A percentile compares a stretch with the other conserved stretches of the same genome.
These are phyloP conservation scores for Tanozyma kutaoensis DNA, from an alignment of 805 yeast genomes.

Conservation along the genomic window DNA sequence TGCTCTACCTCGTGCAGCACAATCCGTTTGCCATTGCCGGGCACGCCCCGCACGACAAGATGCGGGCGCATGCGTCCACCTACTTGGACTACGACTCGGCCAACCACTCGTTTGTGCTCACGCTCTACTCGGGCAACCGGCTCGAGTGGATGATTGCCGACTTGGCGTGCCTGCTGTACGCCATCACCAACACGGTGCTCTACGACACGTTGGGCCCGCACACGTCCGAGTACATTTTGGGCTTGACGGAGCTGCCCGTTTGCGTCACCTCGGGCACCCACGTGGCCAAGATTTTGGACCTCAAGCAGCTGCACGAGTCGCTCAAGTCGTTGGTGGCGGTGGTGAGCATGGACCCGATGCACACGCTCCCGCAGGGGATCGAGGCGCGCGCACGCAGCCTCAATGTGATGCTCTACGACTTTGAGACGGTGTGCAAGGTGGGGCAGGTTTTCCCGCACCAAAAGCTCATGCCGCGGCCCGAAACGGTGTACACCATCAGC, in stretches of 20 bases:
- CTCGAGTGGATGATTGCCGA: slow-evolving; percentile 25
- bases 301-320: slow-evolving; percentile 18
- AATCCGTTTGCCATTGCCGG: slow-evolving; percentile 8
- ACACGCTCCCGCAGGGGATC: slow-evolving; percentile 7
- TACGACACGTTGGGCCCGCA: slow-evolving; percentile 27
- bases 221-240: slow-evolving; percentile 19
- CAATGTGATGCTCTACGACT: too few species aligned
- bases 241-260: slow-evolving; percentile 12
- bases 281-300: slow-evolving; percentile 30
- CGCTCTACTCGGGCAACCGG: slow-evolving; percentile 21
- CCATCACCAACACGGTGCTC: slow-evolving; percentile 24
- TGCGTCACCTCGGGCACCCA: slow-evolving; percentile 33
- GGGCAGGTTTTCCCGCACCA: slow-evolving; percentile 8
- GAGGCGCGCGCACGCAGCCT: slow-evolving; percentile 8
- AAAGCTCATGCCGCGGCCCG: slow-evolving; percentile 4
- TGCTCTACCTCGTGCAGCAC: slow-evolving; percentile 13
- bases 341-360: slow-evolving; percentile 40
- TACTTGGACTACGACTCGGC: slow-evolving; percentile 6
- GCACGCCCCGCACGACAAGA: slow-evolving; percentile 9
- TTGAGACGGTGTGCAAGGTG: too few species aligned
- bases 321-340: slow-evolving; percentile 34
- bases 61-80: slow-evolving; percentile 7
- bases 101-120: slow-evolving; percentile 16
- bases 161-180: slow-evolving; percentile 16
- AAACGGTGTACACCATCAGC: slow-evolving; percentile 24